phyloP scores from a whole-genome alignment of 139 green algal genomes.

The Raphidocelis subcapitata region DNA sequence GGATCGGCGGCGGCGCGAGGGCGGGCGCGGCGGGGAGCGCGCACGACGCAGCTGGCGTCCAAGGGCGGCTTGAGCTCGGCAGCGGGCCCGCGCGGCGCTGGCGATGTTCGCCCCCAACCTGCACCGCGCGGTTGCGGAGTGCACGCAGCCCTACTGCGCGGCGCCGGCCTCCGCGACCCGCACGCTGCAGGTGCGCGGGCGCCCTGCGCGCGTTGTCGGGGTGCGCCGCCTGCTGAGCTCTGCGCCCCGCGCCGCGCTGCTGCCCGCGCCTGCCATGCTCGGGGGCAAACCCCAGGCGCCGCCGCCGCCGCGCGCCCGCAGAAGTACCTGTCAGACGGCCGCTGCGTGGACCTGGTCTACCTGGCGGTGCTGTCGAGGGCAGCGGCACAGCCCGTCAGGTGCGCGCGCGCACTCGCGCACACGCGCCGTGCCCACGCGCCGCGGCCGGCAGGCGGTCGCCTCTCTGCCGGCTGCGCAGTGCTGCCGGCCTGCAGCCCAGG shows the following conservation, averaged over 20 bases:
- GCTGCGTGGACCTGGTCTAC: slow-evolving; percentile 21
- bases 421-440: neutral
- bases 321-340: slow-evolving; percentile 24
- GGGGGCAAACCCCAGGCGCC: too few species aligned
- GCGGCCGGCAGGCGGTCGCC: neutral
- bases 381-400: slow-evolving; percentile 20
- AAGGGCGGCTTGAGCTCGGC: too few species aligned
- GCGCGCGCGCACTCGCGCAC: neutral
- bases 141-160: slow-evolving; percentile 28
- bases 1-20: too few species aligned
- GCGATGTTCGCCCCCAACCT: slow-evolving; percentile 1
- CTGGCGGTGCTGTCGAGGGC: slow-evolving; percentile 15
- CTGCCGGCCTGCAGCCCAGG: too few species aligned
- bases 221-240: neutral
- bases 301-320: neutral
- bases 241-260: neutral
- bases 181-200: slow-evolving; percentile 9
- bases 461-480: too few species aligned
- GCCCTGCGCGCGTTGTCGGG: neutral
- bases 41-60: too few species aligned
- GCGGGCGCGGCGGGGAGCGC: too few species aligned
- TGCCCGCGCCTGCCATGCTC: too few species aligned
- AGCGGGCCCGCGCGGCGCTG: too few species aligned
- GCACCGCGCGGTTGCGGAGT: slow-evolving; percentile 23
- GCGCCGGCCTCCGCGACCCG: slow-evolving; percentile 1